phyloP scores from a whole-genome alignment of 495 filamentous ascomycete genomes.

The Opeltia flavorubescens region DNA sequence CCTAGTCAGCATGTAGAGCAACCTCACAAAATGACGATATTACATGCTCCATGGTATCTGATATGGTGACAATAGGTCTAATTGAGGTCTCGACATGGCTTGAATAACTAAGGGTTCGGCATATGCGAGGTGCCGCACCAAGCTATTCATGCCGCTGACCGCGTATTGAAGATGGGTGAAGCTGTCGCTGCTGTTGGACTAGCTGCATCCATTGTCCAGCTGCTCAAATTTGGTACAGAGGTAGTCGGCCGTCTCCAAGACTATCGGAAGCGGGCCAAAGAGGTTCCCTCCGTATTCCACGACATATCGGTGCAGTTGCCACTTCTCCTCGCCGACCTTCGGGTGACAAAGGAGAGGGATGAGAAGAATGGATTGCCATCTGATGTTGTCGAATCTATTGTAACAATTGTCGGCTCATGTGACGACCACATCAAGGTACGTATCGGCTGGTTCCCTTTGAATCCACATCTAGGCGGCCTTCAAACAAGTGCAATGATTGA shows the following conservation, averaged over 20 bases:
- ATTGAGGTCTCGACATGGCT: too few relatives aligned
- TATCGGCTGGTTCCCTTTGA: not conserved
- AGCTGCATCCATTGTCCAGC: not conserved
- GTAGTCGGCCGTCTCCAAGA: not conserved
- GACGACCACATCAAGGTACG: not conserved
- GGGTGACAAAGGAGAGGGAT: conserved; percentile 12
- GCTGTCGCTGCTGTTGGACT: not conserved
- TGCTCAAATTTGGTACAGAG: not conserved
- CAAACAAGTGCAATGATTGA: not conserved
- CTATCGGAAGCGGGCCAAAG: not conserved
- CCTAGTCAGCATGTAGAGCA: too few relatives aligned
- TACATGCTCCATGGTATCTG: too few relatives aligned
- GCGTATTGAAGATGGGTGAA: too few relatives aligned
- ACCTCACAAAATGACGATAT: too few relatives aligned
- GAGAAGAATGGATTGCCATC: not conserved
- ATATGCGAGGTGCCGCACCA: too few relatives aligned
- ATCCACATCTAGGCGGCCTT: not conserved
- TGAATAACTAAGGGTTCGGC: too few relatives aligned
- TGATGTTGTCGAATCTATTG: not conserved
- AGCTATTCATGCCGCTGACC: too few relatives aligned
- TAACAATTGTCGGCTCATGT: not conserved
- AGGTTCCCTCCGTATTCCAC: conserved; percentile 18
- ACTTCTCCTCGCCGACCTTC: conserved; percentile 15
- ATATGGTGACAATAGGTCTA: too few relatives aligned
- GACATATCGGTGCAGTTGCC: conserved; percentile 20